These are phyloP conservation scores for Colletotrichum phormii DNA, from an alignment of 2,329 filamentous ascomycete species.

Conservation along the genomic window DNA sequence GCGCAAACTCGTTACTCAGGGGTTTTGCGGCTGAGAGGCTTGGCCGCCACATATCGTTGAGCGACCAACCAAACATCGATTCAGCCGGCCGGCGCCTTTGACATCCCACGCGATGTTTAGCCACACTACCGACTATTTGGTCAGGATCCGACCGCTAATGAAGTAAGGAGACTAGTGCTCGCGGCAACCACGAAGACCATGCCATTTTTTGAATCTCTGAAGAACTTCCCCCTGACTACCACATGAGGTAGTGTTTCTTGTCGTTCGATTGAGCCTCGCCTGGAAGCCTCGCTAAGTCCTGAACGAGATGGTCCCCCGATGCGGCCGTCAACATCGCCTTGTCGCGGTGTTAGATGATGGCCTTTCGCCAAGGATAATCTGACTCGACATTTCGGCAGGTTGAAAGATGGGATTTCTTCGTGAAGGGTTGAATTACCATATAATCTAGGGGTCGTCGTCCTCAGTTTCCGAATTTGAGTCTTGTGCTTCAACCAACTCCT, in stretches of 20 bases:
- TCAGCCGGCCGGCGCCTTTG: not conserved
- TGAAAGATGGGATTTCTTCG: not conserved
- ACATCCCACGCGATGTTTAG: not conserved
- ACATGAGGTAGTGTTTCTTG: not conserved
- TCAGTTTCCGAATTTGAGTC: not conserved
- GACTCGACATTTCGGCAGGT: not conserved
- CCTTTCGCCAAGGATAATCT: not conserved
- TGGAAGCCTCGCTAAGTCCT: not conserved
- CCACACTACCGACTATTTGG: not conserved
- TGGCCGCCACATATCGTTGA: not conserved
- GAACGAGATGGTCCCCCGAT: not conserved
- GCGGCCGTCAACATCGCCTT: not conserved
- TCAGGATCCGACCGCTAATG: not conserved
- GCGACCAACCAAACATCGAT: not conserved
- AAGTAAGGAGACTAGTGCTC: not conserved
- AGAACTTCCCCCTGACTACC: not conserved
- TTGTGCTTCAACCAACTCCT: not conserved
- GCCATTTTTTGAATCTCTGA: not conserved
- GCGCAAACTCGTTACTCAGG: not conserved
- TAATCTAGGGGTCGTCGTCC: not conserved
- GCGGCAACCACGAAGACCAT: not conserved
- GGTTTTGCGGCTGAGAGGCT: not conserved
- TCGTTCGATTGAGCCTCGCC: not conserved
- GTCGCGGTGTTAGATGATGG: not conserved
- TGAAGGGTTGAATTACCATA: not conserved